Evolutionary conservation across 768 basidiomycete genomes (phyloP), one percentile per base, ranked within the genome.

Genomic region (Hemileccinum impolitum): DNA sequence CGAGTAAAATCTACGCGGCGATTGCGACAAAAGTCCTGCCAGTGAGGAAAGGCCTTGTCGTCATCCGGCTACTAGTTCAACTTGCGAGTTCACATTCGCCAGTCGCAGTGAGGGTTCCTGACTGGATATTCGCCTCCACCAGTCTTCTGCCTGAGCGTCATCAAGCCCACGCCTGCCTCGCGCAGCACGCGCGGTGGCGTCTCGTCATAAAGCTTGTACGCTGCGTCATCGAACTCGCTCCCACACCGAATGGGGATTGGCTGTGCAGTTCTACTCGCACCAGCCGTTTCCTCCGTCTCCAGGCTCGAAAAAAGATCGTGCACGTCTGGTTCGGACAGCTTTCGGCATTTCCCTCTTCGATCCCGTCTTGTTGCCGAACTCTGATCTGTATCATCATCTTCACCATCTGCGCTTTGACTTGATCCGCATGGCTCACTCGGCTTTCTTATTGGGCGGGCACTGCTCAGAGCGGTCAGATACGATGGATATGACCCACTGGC

Each of bases 331-430:
- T n/a, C 50, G 51, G 39, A 19, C 43, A 4, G 25, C 35, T 4
- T 63, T 62, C 14, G 54, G 52, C 23, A 0, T 39, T 14, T 45
- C 48, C 19, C 50, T 54, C 15, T 52, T 55, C 12, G 54, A n/a
- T n/a, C 53, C 46, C 53, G 45, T 34, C 44, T 43, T 31, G 41
- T 14, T 2, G 37, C 45, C 41, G 48, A 45, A 14, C 21, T 61
- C 35, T 42, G 28, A 47, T 52, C 34, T 43, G 56, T 9, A 2
- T 52, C 44, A 4, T 52, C 15, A 21, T 46, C 8, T 38, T 57
- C 28, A 36, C 44, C 4, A 23, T 14, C 11, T 53, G 53, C 37
- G 25, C 11, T 2, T 19, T 58, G 7, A 23, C 23, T 21, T 53
- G 31, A 41, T 56, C 17, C 15, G 41, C 39, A 48, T 39, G 52